These are phyloP conservation scores for Pseudonitzschia multiseries DNA, from an alignment of 108 stramenopile species.

Conservation along the genomic window DNA sequence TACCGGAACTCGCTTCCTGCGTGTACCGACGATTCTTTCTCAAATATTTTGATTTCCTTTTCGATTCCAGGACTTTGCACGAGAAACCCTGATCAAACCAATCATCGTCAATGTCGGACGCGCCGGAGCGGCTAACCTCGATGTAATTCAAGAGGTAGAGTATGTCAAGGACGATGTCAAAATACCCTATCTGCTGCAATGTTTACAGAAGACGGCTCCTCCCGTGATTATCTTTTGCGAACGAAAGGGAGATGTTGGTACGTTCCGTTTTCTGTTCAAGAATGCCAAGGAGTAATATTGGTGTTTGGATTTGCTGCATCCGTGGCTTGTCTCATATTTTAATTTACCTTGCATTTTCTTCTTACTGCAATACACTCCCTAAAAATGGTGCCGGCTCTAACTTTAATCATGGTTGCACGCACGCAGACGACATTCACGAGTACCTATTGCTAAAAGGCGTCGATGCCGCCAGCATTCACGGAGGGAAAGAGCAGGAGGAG, in stretches of 20 bases:
- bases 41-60: background rate
- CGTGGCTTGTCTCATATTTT: too few species aligned
- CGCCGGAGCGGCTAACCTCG: slow-evolving; percentile 98
- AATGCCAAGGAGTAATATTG: background rate
- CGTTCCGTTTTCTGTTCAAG: background rate
- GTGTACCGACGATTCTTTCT: too few species aligned
- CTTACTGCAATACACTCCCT: too few species aligned
- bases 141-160: slow-evolving; percentile 99
- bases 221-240: slow-evolving; percentile 98
- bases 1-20: background rate
- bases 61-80: slow-evolving; percentile 84
- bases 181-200: slow-evolving; percentile 95
- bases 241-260: slow-evolving; percentile 89
- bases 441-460: slow-evolving; percentile 98
- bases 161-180: slow-evolving; percentile 98
- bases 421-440: slow-evolving; percentile 95
- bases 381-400: too few species aligned
- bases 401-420: too few species aligned
- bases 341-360: too few species aligned
- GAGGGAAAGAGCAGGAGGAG: slow-evolving; percentile 99
- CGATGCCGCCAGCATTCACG: slow-evolving; percentile 97
- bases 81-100: slow-evolving; percentile 90
- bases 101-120: slow-evolving; percentile 97
- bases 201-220: slow-evolving; percentile 98
- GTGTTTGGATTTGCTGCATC: background rate